Base-by-base conservation (phyloP, 1,139 yeast genomes). In the Geotrichum histeridarum region DNA sequence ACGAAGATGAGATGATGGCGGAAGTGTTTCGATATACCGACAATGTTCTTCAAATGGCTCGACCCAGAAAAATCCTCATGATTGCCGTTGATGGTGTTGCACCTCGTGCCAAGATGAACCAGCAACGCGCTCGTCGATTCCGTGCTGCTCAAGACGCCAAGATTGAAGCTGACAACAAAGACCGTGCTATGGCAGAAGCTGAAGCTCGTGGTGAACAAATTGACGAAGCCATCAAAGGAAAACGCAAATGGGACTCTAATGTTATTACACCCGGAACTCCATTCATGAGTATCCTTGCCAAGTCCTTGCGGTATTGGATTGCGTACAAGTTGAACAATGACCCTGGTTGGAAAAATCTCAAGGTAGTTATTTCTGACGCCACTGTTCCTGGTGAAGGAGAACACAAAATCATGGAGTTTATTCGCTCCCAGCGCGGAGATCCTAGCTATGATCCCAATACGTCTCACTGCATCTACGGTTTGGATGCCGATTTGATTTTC, bases 351-450 rank as follows among this genome's bases (percentile, higher is more conserved):
- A 86, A 89, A 61, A 80, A 84, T 58, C 76, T 89, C 60, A 81
- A 90, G 62, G 83, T 94, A 55, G 80, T 94, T 41, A 81, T 94
- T 59, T 86, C 95, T 55, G 99, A 96, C 53, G 97, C 95, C 61
- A 93, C 93, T 62, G 98, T 90, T n/a, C 99, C 99, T 2, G 99
- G 99, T 60, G 99, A 94, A 77, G 99, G 99, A 69, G 99, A 94
- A 73, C 99, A 93, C 73, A 93, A 93, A 70, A 89, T 93, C 63
- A 93, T 93, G 99, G 89, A 88, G 64, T 94, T 83, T 66, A 89
- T 94, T 60, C 81, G 99, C 70, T 77, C 84, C 47, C 85, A 85
- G 70, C 83, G 95, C 63, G 78, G 87, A 12, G 87, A 84, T 61
- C 81, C 84, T 0, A 79, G 78, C 50, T 87, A 89, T 65, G 81